Evolutionary conservation across 2,329 filamentous ascomycete genomes (phyloP), one percentile per base, ranked within the genome.

Genomic region (Chaetothyriales sp.): DNA sequence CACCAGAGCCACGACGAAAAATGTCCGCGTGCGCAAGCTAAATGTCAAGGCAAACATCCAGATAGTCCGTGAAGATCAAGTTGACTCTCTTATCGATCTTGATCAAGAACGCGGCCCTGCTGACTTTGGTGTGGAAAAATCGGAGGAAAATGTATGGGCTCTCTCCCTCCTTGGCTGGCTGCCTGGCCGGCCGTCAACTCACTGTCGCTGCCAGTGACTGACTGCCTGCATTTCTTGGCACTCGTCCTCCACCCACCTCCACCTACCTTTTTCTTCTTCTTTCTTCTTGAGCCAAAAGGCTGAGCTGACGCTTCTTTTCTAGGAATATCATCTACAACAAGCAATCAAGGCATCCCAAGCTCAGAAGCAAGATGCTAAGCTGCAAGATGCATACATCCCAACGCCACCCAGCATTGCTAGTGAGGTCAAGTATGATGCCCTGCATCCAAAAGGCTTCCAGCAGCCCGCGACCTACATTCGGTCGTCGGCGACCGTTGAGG

Each of bases 401-500:
- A 84, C 81, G 44, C 81, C 80, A 55, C 80, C 83, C 62, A 80
- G 79, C 56, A 72, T 77, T 58, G 70, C 74, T 62, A 78, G 77
- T 68, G 74, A 72, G 58, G 74, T 90, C 69, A 80, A 87, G 69
- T 98, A 95, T 82, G 87, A 94, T 69, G 80, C 84, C 63, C 78
- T 95, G 62, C 97, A 97, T 66, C 80, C 84, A 48, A 81, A 79
- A 58, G 73, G 75, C 53, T 95, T 90, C 70, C 78, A 82, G 63
- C 85, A 94, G 68, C 89, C 92, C 49, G 82, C 83, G 56, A 92
- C 89, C 56, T 97, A 97, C 70, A 95, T 98, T 66, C 88, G 90
- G 59, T 97, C 94, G 72, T 97, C 92, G 58, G 90, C 94, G 60
- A 98, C 92, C 2, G 90, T 98, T 56, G 92, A 98, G 71, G 92